Evolutionary conservation across 306 rosid species (phyloP).

Genomic region (Aeschynomene evenia): DNA sequence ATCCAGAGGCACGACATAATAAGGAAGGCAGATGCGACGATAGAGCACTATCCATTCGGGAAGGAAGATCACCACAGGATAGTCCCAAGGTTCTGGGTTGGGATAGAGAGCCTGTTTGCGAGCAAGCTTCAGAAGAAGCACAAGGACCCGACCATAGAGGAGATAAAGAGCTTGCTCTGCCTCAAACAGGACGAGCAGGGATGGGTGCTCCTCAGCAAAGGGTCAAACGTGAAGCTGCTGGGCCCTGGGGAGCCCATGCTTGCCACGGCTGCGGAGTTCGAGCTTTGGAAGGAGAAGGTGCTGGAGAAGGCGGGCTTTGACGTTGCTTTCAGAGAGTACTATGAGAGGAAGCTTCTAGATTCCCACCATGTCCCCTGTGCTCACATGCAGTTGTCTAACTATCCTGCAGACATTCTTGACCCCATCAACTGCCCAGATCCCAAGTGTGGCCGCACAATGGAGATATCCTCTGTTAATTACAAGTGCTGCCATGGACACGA

Average conservation of each 20-base stretch:
- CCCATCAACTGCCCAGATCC: conserved; percentile 38
- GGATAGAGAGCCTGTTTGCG: conserved; percentile 37
- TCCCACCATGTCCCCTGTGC: conserved; percentile 9
- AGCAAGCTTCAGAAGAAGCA: conserved; percentile 35
- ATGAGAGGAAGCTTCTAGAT: not conserved
- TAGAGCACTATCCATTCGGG: conserved; percentile 35
- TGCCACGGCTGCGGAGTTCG: conserved; percentile 29
- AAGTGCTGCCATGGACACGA: conserved; percentile 42
- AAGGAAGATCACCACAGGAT: conserved; percentile 17
- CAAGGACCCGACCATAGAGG: conserved; percentile 29
- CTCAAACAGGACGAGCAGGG: conserved; percentile 30
- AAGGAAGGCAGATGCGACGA: conserved; percentile 31
- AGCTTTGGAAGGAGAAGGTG: conserved; percentile 34
- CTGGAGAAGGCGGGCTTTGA: conserved; percentile 42
- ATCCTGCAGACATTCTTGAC: conserved; percentile 34
- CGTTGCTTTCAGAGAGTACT: conserved; percentile 35
- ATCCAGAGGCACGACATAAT: conserved; percentile 28
- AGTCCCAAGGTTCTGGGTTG: conserved; percentile 33
- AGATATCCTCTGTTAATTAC: conserved; percentile 34
- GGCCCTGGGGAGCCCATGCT: conserved; percentile 24
- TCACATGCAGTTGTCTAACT: conserved; percentile 36
- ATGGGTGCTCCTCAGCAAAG: conserved; percentile 47
- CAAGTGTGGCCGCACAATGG: conserved; percentile 31
- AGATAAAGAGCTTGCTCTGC: conserved; percentile 34
- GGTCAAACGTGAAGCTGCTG: conserved; percentile 37